Evolutionary conservation across 352 stramenopile genomes (phyloP).

Genomic region (Salisapilia sapeloensis): DNA sequence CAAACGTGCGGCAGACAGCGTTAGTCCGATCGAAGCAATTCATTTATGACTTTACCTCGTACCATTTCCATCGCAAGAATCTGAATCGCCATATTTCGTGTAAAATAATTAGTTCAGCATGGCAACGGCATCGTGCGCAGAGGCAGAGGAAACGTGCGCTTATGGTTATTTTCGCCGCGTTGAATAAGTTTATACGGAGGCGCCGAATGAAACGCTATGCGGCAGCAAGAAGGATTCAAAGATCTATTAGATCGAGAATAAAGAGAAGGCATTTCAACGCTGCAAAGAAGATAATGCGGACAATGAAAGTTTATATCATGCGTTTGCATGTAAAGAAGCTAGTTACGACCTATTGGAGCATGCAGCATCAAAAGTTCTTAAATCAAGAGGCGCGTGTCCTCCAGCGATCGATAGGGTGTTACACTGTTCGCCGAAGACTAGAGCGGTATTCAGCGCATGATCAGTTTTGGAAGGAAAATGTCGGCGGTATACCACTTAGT

Average conservation of each 20-base stretch:
- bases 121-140: neutral
- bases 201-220: neutral
- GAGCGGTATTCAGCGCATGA: conserved; percentile 4
- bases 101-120: conserved; percentile 3
- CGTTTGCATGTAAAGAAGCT: neutral
- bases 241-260: conserved; percentile 2
- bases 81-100: conserved; percentile 7
- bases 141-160: conserved; percentile 1
- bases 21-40: conserved; percentile 10
- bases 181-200: conserved; percentile 8
- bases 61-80: conserved; percentile 4
- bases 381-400: conserved; percentile 21
- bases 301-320: neutral
- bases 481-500: neutral
- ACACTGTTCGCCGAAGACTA: conserved; percentile 12
- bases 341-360: conserved; percentile 8
- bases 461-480: too few relatives aligned
- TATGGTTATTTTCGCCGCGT: conserved; percentile 4
- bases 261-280: neutral
- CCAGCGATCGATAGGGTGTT: conserved; percentile 16
- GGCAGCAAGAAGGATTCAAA: conserved; percentile 9
- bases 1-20: conserved; percentile 1
- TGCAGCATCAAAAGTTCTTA: conserved; percentile 10
- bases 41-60: conserved; percentile 14
- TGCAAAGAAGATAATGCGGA: conserved; percentile 1